Evolutionary conservation across 2,329 filamentous ascomycete genomes (phyloP).

Genomic region (Talaromyces sp.): DNA sequence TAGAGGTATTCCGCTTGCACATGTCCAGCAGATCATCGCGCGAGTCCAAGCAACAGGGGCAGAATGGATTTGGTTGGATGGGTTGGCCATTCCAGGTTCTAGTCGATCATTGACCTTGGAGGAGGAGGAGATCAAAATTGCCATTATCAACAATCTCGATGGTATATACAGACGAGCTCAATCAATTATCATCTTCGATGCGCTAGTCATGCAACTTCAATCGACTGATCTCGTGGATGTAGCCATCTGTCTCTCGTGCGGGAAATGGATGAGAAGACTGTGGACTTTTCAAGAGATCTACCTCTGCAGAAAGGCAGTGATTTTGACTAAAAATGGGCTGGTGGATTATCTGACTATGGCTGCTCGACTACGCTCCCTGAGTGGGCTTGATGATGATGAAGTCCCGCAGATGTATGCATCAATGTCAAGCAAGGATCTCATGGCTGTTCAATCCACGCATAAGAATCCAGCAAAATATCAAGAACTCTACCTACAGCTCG

Average conservation of each 20-base stretch:
- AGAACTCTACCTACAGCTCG: not conserved
- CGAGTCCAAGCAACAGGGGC: not conserved
- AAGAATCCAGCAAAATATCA: not conserved
- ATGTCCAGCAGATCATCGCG: not conserved
- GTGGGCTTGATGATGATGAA: not conserved
- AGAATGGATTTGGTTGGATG: slow-evolving; percentile 9
- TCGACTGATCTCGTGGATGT: slow-evolving; percentile 5
- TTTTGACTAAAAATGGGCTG: not conserved
- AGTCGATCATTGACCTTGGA: slow-evolving; percentile 1
- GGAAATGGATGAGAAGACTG: slow-evolving; percentile 8
- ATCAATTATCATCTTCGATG: not conserved
- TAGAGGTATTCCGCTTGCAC: not conserved
- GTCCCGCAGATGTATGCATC: not conserved
- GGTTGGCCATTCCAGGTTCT: not conserved
- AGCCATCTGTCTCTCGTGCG: not conserved
- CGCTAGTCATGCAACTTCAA: slow-evolving; percentile 7
- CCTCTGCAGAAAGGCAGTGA: not conserved
- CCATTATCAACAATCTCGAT: slow-evolving; percentile 1
- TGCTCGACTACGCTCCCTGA: not conserved
- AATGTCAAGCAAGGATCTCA: not conserved
- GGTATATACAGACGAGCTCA: not conserved
- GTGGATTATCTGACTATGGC: not conserved
- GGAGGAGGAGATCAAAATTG: slow-evolving; percentile 7
- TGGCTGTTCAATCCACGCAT: not conserved
- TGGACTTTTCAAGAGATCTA: slow-evolving; percentile 10